These are phyloP conservation scores for Metschnikowia continentalis DNA, from an alignment of 805 yeast genomes.

Conservation along the genomic window DNA sequence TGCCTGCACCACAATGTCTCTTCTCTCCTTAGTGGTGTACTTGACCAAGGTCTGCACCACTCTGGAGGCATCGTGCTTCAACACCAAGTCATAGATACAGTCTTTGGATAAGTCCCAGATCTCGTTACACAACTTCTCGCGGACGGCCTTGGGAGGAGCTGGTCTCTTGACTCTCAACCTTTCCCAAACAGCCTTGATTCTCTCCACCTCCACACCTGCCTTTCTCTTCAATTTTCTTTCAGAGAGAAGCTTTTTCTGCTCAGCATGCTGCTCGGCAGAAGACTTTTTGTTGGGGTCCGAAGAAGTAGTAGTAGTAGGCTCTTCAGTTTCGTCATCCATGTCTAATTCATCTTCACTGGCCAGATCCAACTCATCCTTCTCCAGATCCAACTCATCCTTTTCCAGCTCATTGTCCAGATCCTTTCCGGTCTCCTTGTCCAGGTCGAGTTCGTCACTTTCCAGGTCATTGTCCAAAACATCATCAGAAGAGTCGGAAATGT, in stretches of 20 bases:
- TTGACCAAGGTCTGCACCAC: conserved; percentile 92
- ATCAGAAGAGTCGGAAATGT: conserved; percentile 12
- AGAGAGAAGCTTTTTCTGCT: conserved; percentile 69
- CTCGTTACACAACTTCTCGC: conserved; percentile 76
- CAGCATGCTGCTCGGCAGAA: conserved; percentile 70
- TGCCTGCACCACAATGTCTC: conserved; percentile 62
- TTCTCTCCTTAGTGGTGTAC: conserved; percentile 74
- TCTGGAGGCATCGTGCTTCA: conserved; percentile 95
- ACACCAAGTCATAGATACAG: conserved; percentile 74
- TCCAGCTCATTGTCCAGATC: conserved; percentile 6
- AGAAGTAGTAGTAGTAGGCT: conserved; percentile 10
- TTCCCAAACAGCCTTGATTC: conserved; percentile 88
- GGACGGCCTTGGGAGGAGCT: conserved; percentile 67
- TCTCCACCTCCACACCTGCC: conserved; percentile 81
- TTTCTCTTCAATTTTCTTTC: conserved; percentile 87
- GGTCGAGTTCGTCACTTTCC: conserved; percentile 23
- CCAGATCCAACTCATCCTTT: conserved; percentile 13
- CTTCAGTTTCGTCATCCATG: conserved; percentile 25
- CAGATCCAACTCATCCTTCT: conserved; percentile 11
- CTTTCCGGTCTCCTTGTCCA: conserved; percentile 21
- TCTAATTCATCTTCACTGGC: conserved; percentile 21
- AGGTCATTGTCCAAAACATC: conserved; percentile 1
- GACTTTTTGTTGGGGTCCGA: conserved; percentile 44
- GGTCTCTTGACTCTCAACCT: conserved; percentile 80
- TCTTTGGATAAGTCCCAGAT: conserved; percentile 81